Evolutionary conservation across 2,329 filamentous ascomycete genomes (phyloP).

Genomic region (Exophiala sp.): DNA sequence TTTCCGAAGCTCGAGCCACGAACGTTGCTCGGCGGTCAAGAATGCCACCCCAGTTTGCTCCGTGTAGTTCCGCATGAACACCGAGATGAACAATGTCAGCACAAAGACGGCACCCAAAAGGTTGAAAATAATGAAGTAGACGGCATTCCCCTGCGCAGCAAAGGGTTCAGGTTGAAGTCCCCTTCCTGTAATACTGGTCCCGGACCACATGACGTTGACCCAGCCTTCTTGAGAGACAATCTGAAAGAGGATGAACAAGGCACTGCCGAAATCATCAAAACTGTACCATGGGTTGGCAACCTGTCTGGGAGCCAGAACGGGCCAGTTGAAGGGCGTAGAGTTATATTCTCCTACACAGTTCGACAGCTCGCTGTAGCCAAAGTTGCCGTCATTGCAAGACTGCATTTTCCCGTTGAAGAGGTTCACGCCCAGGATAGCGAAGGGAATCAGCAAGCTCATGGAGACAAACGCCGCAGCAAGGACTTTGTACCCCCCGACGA

Average conservation of each 20-base stretch:
- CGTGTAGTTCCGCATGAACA: slow-evolving; percentile 99
- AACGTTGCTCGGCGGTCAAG: slow-evolving; percentile 88
- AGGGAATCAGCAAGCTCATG: slow-evolving; percentile 86
- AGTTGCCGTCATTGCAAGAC: slow-evolving; percentile 67
- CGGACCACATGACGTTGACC: slow-evolving; percentile 83
- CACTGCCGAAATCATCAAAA: slow-evolving; percentile 91
- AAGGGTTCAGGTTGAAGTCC: slow-evolving; percentile 66
- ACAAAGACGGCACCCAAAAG: slow-evolving; percentile 93
- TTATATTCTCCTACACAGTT: slow-evolving; percentile 82
- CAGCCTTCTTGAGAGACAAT: slow-evolving; percentile 98
- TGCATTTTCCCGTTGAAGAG: slow-evolving; percentile 80
- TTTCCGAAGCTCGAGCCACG: slow-evolving; percentile 93
- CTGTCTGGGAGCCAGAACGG: slow-evolving; percentile 73
- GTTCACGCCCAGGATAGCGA: slow-evolving; percentile 92
- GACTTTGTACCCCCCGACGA: slow-evolving; percentile 91
- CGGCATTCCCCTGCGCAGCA: slow-evolving; percentile 70
- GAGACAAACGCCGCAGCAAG: slow-evolving; percentile 89
- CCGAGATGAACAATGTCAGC: slow-evolving; percentile 92
- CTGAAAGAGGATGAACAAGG: slow-evolving; percentile 94
- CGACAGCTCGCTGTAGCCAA: slow-evolving; percentile 41
- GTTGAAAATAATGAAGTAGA: slow-evolving; percentile 97
- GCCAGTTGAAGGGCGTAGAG: slow-evolving; percentile 74
- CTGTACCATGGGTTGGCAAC: slow-evolving; percentile 77
- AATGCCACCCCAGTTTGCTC: slow-evolving; percentile 97
- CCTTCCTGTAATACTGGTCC: slow-evolving; percentile 71